These are phyloP conservation scores for Fusarium torreyae DNA, from an alignment of 2,329 filamentous ascomycete species.

Conservation along the genomic window DNA sequence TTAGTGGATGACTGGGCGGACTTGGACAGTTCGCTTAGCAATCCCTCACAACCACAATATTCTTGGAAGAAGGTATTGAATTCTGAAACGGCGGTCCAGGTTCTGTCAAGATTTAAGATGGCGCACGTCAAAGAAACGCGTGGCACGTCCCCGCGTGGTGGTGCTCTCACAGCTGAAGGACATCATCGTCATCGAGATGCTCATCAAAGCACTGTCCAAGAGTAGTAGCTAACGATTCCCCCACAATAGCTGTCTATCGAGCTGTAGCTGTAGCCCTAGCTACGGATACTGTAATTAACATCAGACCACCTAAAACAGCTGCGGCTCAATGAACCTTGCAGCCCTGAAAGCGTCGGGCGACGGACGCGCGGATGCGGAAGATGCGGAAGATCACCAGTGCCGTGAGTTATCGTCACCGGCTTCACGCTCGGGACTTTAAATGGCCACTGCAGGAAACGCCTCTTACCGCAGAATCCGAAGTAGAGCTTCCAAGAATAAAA, in stretches of 20 bases:
- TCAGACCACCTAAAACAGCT: conserved; percentile 3
- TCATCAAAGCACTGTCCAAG: conserved; percentile 17
- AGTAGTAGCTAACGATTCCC: conserved; percentile 6
- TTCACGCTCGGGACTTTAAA: conserved; percentile 9
- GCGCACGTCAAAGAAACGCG: conserved; percentile 2
- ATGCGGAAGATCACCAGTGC: conserved; percentile 25
- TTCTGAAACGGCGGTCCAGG: conserved; percentile 15
- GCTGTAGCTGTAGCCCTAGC: neutral
- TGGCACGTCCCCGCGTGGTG: conserved; percentile 2
- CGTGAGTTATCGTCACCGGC: neutral
- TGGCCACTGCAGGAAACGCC: conserved; percentile 9
- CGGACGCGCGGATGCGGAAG: conserved; percentile 15
- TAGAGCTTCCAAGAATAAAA: conserved; percentile 10
- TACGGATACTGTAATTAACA: neutral
- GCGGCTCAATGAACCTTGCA: conserved; percentile 13
- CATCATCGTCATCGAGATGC: conserved; percentile 24
- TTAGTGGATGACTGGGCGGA: conserved; percentile 7
- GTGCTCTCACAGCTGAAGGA: neutral
- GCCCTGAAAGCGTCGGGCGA: neutral
- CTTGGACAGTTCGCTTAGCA: conserved; percentile 1
- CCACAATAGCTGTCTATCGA: conserved; percentile 22
- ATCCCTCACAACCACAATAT: neutral
- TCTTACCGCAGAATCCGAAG: conserved; percentile 11
- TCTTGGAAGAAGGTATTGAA: conserved; percentile 7
- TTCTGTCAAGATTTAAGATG: conserved; percentile 17